These are phyloP conservation scores for Dalbergia oliveri DNA, from an alignment of 306 rosid species.

Conservation along the genomic window DNA sequence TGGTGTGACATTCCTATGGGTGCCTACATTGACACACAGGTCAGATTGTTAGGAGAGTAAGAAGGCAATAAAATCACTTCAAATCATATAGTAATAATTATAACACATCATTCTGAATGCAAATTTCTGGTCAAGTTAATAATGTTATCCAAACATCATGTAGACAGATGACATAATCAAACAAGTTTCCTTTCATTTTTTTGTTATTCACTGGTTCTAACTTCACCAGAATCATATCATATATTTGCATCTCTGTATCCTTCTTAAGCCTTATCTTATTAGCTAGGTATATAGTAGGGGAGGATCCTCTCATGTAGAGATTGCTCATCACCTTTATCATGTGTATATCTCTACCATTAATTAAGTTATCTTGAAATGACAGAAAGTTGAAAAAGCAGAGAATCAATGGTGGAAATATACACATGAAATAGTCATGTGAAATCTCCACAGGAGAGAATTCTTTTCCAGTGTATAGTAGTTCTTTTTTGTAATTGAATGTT, in stretches of 20 bases:
- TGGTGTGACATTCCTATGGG: conserved; percentile 76
- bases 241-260: background rate
- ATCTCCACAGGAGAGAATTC: too few relatives aligned
- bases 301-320: too few relatives aligned
- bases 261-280: background rate
- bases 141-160: background rate
- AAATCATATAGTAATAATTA: background rate
- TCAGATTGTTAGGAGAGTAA: conserved; percentile 37
- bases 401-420: too few relatives aligned
- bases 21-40: conserved; percentile 50
- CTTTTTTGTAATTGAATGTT: background rate
- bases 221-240: background rate
- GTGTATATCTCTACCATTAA: too few relatives aligned
- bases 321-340: too few relatives aligned
- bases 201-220: background rate
- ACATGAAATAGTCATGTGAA: too few relatives aligned
- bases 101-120: too few relatives aligned
- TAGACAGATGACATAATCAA: background rate
- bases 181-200: background rate
- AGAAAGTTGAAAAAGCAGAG: too few relatives aligned
- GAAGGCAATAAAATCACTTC: background rate
- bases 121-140: too few relatives aligned
- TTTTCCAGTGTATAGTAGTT: background rate
- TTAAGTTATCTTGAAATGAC: too few relatives aligned
- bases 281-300: too few relatives aligned